These are phyloP conservation scores for Aspergillus cavernicola DNA, from an alignment of 495 filamentous ascomycete species.

Conservation along the genomic window DNA sequence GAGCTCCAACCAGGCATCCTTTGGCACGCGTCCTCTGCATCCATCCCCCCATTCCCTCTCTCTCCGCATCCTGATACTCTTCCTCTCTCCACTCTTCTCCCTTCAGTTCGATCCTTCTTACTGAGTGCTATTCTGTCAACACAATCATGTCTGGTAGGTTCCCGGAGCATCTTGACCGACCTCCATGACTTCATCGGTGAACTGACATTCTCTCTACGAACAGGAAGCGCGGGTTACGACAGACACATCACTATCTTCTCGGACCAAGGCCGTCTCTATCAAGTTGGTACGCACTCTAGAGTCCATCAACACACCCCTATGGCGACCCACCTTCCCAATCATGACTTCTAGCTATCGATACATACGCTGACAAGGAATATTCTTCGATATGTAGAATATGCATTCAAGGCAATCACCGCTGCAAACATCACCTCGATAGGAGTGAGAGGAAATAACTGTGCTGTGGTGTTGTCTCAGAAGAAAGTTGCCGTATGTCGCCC, in stretches of 20 bases:
- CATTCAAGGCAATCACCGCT: constrained; percentile 98
- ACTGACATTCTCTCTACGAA: constrained; percentile 32
- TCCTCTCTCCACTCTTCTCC: constrained; percentile 5
- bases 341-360: not conserved
- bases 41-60: constrained; percentile 18
- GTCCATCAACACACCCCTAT: not conserved
- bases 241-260: constrained; percentile 99
- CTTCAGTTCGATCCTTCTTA: not conserved
- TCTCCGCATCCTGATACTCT: constrained; percentile 14
- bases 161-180: constrained; percentile 9
- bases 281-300: constrained; percentile 82
- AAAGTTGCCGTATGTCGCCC: constrained; percentile 82
- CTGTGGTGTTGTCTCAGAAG: constrained; percentile 97
- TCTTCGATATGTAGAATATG: constrained; percentile 72
- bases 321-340: not conserved
- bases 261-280: constrained; percentile 94
- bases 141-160: constrained; percentile 44
- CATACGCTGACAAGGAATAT: constrained; percentile 22
- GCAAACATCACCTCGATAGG: constrained; percentile 98
- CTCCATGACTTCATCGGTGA: constrained; percentile 35
- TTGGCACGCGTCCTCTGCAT: constrained; percentile 39
- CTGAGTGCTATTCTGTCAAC: constrained; percentile 13
- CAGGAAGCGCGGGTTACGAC: constrained; percentile 88
- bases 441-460: constrained; percentile 91
- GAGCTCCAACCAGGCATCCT: constrained; percentile 45